Base-by-base conservation (phyloP, 495 filamentous ascomycete genomes). In the Penicillium lagena region DNA sequence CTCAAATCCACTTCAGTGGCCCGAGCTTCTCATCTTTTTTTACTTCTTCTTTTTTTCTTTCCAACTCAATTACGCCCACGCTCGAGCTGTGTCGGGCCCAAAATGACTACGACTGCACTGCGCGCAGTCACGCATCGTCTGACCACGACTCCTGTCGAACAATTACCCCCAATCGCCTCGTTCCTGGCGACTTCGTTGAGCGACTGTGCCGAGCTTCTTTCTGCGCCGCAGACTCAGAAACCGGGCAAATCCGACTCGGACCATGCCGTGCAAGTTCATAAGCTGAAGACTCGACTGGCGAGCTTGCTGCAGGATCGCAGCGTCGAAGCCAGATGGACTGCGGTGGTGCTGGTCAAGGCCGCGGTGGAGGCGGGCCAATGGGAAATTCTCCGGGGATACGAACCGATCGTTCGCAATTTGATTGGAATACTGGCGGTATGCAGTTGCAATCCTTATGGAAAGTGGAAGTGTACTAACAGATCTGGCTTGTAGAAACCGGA, bases 341-440 rank as follows among this genome's bases (percentile, higher is more conserved):
- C 80, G 1, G 79, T 86, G 29, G 79, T 85, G 17, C 62, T 96
- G 40, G 74, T 89, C 52, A 95, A 95, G 65, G 76, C 82, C n/a
- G 71, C 80, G 11, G 69, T 94, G 41, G 89, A 95, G 55, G 76
- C 80, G 34, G 88, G 90, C 17, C 86, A 86, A 45, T 86, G 82
- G 80, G 85, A 90, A 47, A 72, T 83, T 37, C 64, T 96, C 43
- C 82, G 80, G 40, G 76, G 78, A 32, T 75, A 80, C 17, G 80
- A 78, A 42, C 67, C 79, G 11, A 91, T 90, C 81, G 79, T 91
- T 46, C 73, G 80, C 50, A 78, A 78, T 30, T 56, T 95, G 46
- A 72, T 95, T 35, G 70, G 73, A 0, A 75, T 91, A 35, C 60
- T 95, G 35, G 77, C 78, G 58, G 86, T 89, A 71, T 54, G 51